These are phyloP conservation scores for Paecilomyces variotii DNA, from an alignment of 2,329 filamentous ascomycete species.

Conservation along the genomic window DNA sequence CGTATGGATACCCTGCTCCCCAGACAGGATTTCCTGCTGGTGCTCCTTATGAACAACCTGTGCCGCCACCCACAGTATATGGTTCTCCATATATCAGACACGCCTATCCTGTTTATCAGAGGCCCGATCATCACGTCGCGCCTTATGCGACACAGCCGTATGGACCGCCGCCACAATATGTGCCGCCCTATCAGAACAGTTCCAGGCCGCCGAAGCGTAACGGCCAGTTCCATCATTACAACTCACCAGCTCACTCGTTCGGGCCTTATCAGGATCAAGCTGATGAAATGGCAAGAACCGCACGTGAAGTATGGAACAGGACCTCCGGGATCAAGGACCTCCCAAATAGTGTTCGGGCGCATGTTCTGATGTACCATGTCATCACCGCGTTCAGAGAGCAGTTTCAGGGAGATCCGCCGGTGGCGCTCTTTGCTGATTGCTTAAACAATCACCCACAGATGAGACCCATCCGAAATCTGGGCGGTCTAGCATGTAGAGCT, in stretches of 20 bases:
- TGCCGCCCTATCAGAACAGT: conserved; percentile 6
- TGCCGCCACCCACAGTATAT: conserved; percentile 11
- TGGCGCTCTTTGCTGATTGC: conserved; percentile 54
- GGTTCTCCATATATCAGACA: conserved; percentile 15
- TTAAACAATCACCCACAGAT: conserved; percentile 51
- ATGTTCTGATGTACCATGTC: conserved; percentile 57
- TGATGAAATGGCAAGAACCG: conserved; percentile 47
- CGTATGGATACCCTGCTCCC: conserved; percentile 14
- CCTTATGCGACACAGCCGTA: conserved; percentile 12
- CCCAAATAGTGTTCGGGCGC: conserved; percentile 54
- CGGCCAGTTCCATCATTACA: conserved; percentile 7
- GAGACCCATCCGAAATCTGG: conserved; percentile 48
- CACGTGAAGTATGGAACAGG: conserved; percentile 56
- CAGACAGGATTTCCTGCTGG: conserved; percentile 12
- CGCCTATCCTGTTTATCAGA: conserved; percentile 13
- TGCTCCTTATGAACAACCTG: conserved; percentile 11
- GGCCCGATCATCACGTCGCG: conserved; percentile 10
- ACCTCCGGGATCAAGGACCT: conserved; percentile 54
- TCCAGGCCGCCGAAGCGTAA: conserved; percentile 3
- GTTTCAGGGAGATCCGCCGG: conserved; percentile 49
- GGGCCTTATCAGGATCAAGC: conserved; percentile 42
- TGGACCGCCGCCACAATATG: conserved; percentile 4
- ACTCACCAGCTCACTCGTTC: conserved; percentile 25
- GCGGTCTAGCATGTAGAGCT: conserved; percentile 48
- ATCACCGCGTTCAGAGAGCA: conserved; percentile 49